Evolutionary conservation across 2,329 filamentous ascomycete genomes (phyloP).

Genomic region (Lachnellula hyalina): DNA sequence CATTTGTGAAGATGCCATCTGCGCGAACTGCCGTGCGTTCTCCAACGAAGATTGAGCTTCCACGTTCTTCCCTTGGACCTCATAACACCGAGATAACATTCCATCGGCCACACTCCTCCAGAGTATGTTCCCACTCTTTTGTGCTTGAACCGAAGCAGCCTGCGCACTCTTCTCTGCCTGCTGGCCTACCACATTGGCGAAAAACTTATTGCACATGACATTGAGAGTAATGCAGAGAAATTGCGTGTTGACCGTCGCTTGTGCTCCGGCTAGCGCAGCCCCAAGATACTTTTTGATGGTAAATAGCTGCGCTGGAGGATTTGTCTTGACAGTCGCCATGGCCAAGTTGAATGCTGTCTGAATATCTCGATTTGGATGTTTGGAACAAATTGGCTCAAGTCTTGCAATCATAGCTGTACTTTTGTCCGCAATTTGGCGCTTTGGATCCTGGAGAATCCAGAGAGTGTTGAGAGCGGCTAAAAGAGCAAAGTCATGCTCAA

Average conservation of each 20-base stretch:
- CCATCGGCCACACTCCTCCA: conserved; percentile 79
- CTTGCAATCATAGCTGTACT: conserved; percentile 58
- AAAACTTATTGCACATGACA: conserved; percentile 74
- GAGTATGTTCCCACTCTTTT: conserved; percentile 63
- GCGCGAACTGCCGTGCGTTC: conserved; percentile 35
- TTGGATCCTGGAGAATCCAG: conserved; percentile 64
- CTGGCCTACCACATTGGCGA: conserved; percentile 57
- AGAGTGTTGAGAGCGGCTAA: conserved; percentile 64
- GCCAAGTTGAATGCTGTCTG: conserved; percentile 73
- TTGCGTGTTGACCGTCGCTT: conserved; percentile 67
- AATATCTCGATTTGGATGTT: conserved; percentile 69
- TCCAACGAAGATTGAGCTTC: conserved; percentile 43
- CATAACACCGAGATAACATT: conserved; percentile 70
- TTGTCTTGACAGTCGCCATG: conserved; percentile 59
- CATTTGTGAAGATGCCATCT: conserved; percentile 17
- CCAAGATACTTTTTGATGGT: conserved; percentile 76
- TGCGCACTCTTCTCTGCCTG: conserved; percentile 72
- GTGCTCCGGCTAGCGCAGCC: conserved; percentile 63
- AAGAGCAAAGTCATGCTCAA: conserved; percentile 59
- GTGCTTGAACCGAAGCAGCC: conserved; percentile 63
- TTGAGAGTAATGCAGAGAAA: conserved; percentile 78
- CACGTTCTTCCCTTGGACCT: conserved; percentile 60
- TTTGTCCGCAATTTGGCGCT: conserved; percentile 50
- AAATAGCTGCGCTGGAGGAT: conserved; percentile 61
- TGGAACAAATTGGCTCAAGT: conserved; percentile 61